Percentiles rank a stretch among this genome's conserved stretches.
phyloP scores from a whole-genome alignment of 192 early-diverging fungal species.

The Jimgerdemannia lactiflua region DNA sequence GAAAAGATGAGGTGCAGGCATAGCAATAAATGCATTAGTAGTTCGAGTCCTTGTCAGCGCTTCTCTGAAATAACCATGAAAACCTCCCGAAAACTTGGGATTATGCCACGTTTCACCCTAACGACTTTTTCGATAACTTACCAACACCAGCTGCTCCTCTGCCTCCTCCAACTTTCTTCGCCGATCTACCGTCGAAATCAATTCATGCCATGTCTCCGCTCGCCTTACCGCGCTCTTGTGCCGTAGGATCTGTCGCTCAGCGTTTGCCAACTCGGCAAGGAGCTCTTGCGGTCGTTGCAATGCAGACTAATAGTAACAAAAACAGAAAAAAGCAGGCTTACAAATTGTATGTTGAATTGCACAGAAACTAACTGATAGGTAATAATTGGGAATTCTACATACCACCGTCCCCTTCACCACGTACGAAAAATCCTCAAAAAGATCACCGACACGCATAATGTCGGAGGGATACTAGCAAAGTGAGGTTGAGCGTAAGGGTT shows the following conservation, averaged over 20 bases:
- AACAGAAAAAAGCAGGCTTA: too few relatives aligned
- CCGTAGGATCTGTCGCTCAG: constrained; percentile 13
- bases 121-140: constrained; percentile 14
- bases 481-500: too few relatives aligned
- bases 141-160: constrained; percentile 36
- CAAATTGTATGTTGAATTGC: background rate
- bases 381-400: constrained; percentile 1
- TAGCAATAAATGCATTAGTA: too few relatives aligned
- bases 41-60: too few relatives aligned
- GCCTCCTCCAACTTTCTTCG: constrained; percentile 31
- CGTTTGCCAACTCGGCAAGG: constrained; percentile 10
- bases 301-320: constrained; percentile 12
- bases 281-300: constrained; percentile 23
- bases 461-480: background rate
- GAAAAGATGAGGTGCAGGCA: too few relatives aligned
- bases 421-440: background rate
- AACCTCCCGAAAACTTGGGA: too few relatives aligned
- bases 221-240: constrained; percentile 21
- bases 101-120: background rate
- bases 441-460: background rate
- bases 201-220: constrained; percentile 11
- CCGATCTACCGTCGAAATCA: constrained; percentile 22
- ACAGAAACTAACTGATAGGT: background rate
- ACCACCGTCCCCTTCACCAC: constrained; percentile 24
- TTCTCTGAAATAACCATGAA: too few relatives aligned